Base-by-base conservation (phyloP, 768 basidiomycete genomes). In the Termitomyces sp. region DNA sequence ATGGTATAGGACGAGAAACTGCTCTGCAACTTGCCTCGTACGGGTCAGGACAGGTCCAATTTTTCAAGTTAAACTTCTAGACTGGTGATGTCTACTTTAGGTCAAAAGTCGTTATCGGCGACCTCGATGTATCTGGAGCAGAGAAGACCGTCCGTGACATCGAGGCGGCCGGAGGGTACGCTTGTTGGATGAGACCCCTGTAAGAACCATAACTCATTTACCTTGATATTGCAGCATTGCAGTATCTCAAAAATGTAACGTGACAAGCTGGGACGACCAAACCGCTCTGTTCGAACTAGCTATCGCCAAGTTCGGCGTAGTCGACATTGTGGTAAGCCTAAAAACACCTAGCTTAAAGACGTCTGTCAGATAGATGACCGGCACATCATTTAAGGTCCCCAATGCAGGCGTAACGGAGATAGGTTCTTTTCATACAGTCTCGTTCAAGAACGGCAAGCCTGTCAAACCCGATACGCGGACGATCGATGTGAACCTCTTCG, bases 101-200 rank as follows among this genome's bases (percentile, higher is more conserved):
- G 2, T 79, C 81, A 15, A 80, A 78, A 58, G 68, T 81, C 5
- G 72, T 82, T 44, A 78, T 84, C 60, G 82, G 78, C 24, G 82
- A 84, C 65, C 57, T 74, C 45, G 75, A 83, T 58, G 53, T 66
- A 9, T 62, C 63, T 19, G 74, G 71, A 2, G 78, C 72, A 12
- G 64, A 74, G 57, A 68, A 67, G 37, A 73, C 74, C 12, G 77
- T 74, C 2, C 47, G 61, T 5, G 71, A 77, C 43, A 79, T 81
- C 51, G 62, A 65, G 50, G 62, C 61, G 38, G 64, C 63, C 11
- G 77, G 79, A 62, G 76, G 81, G 80, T 81, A 59, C 45, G 10
- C 74, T 24, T 48, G 28, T 45, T 35, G 2, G 15, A 44, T 34
- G 30, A 37, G 47, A 50, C 45, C 32, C 50, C 38, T 42, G 42